Base-by-base conservation (phyloP, 2,329 filamentous ascomycete species). In the Xylaria sp. region DNA sequence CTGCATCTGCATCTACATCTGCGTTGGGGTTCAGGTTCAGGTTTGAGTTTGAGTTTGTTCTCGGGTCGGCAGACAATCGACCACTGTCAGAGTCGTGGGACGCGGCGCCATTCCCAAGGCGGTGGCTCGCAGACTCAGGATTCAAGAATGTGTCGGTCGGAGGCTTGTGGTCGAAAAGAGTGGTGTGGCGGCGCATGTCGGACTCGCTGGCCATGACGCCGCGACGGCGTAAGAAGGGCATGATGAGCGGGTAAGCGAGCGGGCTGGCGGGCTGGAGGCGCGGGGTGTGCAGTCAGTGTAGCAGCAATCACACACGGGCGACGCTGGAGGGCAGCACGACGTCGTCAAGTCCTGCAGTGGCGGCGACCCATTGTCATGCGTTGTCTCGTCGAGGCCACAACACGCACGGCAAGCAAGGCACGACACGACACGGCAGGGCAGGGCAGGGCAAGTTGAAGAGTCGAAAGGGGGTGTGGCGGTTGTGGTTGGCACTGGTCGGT, bases 191-290 rank as follows among this genome's bases (percentile, higher is more conserved):
- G 77, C 85, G 85, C 81, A 86, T 87, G 72, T 89, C 86, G 70
- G 82, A 83, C 77, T 89, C 86, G 82, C 85, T 88, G 80, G 83
- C 85, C 82, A 84, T 81, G 75, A 85, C 86, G 81, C 85, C 86
- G 78, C 86, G 86, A 79, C 86, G 86, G 81, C 87, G 87, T 80
- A 89, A 82, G 74, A 89, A 87, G 75, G 87, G 86, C 87, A 89
- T 89, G 21, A 21, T 45, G 51, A 54, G 42, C 27, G 57, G 61
- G 61, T 32, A 53, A 32, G 62, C 34, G 24, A 27, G 24, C 24
- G 24, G 30, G 21, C 34, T 64, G 47, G 62, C 34, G 11, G 51
- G 45, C 39, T 58, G 59, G 47, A 51, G 53, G 36, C 59, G 55
- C 67, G 64, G 61, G 65, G 63, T 14, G 67, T 32, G 64, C 45